Percentiles rank a stretch among this genome's conserved stretches.
Evolutionary conservation across 176 grass and related monocot genomes (phyloP).

Genomic region (Pharus latifolius): DNA sequence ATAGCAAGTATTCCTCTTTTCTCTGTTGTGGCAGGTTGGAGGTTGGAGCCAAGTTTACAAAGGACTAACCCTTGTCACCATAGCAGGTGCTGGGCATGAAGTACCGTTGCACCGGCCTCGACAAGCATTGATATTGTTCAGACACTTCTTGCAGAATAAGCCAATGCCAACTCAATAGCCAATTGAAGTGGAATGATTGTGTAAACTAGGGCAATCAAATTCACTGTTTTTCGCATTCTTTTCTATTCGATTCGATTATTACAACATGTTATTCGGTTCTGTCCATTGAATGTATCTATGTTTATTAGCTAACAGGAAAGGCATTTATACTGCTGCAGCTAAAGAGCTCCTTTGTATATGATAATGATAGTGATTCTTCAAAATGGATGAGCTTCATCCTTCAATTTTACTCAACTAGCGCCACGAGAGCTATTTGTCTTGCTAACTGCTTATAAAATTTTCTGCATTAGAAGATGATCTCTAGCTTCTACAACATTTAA

Average conservation of each 20-base stretch:
- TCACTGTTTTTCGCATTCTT: conserved; percentile 11
- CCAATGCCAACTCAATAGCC: conserved; percentile 39
- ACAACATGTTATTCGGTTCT: conserved; percentile 28
- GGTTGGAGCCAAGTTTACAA: conserved; percentile 91
- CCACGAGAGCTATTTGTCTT: no score
- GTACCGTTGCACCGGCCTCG: conserved; percentile 54
- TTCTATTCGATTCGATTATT: conserved; percentile 30
- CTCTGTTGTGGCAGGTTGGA: conserved; percentile 57
- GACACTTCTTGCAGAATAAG: conserved; percentile 54
- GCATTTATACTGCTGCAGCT: conserved; percentile 23
- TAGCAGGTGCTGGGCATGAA: conserved; percentile 77
- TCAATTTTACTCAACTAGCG: background rate
- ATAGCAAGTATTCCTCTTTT: background rate
- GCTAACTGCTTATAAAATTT: background rate
- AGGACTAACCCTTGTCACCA: conserved; percentile 73
- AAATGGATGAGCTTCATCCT: conserved; percentile 4
- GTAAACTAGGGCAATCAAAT: conserved; percentile 10
- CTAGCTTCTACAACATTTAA: no score
- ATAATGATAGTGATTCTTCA: conserved; percentile 23
- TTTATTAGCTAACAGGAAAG: conserved; percentile 28
- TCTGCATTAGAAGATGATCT: background rate
- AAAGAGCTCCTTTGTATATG: conserved; percentile 50
- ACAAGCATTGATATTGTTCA: conserved; percentile 57
- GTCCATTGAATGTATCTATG: conserved; percentile 41
- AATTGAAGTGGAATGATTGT: conserved; percentile 17